These are phyloP conservation scores for Phytophthora tentaculata DNA, from an alignment of 352 stramenopile genomes.

Conservation along the genomic window DNA sequence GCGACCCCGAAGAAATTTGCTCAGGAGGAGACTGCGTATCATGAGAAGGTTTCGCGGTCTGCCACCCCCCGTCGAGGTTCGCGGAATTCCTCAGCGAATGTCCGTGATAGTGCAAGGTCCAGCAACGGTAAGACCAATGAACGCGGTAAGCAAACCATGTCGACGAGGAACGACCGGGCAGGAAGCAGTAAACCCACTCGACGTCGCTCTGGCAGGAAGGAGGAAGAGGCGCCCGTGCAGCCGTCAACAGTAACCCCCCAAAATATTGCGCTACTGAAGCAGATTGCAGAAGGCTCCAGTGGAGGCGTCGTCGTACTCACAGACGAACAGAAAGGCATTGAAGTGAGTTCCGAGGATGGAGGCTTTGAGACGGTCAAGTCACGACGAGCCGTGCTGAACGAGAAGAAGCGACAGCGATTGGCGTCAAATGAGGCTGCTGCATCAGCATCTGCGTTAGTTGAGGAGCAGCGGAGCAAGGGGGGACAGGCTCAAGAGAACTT, in stretches of 20 bases:
- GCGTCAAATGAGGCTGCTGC: slow-evolving; percentile 14
- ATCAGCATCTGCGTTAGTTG: background rate
- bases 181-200: slow-evolving; percentile 12
- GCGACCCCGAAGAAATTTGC: background rate
- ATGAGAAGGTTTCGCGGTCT: too few relatives aligned
- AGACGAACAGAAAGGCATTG: slow-evolving; percentile 9
- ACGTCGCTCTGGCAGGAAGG: slow-evolving; percentile 1
- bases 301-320: slow-evolving; percentile 11
- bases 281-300: slow-evolving; percentile 15
- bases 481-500: slow-evolving; percentile 24
- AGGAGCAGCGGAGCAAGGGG: slow-evolving; percentile 28
- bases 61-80: background rate
- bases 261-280: slow-evolving; percentile 3
- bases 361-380: slow-evolving; percentile 42
- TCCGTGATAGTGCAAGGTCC: background rate
- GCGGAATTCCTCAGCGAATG: slow-evolving; percentile 4
- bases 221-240: background rate
- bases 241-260: slow-evolving; percentile 10
- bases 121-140: slow-evolving; percentile 5
- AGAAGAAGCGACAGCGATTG: slow-evolving; percentile 37
- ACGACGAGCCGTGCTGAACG: slow-evolving; percentile 24
- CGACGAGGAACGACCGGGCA: slow-evolving; percentile 6
- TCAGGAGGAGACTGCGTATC: slow-evolving; percentile 3
- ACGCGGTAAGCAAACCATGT: slow-evolving; percentile 3
- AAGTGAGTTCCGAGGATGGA: slow-evolving; percentile 8